Evolutionary conservation across 2,329 filamentous ascomycete species (phyloP).

Genomic region (Mycocentrospora acerina): DNA sequence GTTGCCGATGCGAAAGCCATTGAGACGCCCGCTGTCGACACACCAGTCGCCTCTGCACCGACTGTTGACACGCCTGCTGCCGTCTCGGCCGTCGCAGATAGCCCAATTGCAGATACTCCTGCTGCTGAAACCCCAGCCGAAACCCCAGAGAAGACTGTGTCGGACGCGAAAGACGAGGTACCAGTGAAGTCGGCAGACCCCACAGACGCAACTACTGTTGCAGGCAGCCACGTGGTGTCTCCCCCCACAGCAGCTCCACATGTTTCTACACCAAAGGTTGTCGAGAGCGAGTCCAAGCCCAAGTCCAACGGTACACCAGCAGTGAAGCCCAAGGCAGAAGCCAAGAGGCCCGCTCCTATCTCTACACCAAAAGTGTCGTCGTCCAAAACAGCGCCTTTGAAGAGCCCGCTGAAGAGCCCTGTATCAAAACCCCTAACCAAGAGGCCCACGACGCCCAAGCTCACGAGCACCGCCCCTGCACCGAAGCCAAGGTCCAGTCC

Average conservation of each 20-base stretch:
- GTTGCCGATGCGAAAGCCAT: slow-evolving; percentile 3
- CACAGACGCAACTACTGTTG: slow-evolving; percentile 37
- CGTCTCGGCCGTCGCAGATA: background rate
- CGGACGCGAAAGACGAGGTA: slow-evolving; percentile 46
- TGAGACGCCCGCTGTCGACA: background rate
- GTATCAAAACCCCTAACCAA: slow-evolving; percentile 31
- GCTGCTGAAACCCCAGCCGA: slow-evolving; percentile 17
- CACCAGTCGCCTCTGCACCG: too few relatives aligned
- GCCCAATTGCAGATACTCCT: slow-evolving; percentile 2
- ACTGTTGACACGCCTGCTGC: slow-evolving; percentile 1
- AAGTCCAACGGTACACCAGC: slow-evolving; percentile 21
- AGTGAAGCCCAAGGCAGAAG: slow-evolving; percentile 23
- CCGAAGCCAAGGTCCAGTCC: slow-evolving; percentile 4
- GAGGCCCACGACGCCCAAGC: slow-evolving; percentile 33
- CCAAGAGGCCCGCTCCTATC: slow-evolving; percentile 36
- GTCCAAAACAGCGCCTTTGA: slow-evolving; percentile 26
- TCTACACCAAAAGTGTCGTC: slow-evolving; percentile 32
- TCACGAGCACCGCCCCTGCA: slow-evolving; percentile 17
- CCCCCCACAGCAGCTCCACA: slow-evolving; percentile 29
- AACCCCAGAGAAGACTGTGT: slow-evolving; percentile 44
- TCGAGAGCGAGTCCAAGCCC: slow-evolving; percentile 12
- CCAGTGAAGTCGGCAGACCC: slow-evolving; percentile 45
- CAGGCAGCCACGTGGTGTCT: slow-evolving; percentile 42
- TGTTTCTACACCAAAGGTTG: slow-evolving; percentile 14
- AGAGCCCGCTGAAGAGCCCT: slow-evolving; percentile 39